phyloP scores from a whole-genome alignment of 2,329 filamentous ascomycete genomes.

The Botryosphaeria agaves region DNA sequence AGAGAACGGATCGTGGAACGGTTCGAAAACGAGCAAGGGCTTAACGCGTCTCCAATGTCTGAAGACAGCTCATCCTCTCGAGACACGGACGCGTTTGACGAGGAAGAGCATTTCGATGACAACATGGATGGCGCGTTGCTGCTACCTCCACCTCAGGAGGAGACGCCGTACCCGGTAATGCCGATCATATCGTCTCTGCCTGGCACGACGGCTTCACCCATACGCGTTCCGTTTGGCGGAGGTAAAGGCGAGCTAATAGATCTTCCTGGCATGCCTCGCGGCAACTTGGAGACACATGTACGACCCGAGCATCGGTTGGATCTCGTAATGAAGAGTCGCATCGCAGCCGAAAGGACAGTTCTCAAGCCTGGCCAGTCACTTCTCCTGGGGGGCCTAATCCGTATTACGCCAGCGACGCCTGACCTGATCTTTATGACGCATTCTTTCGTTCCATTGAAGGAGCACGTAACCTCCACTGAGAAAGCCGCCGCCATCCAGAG shows the following conservation, averaged over 20 bases:
- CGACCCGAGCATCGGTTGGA: constrained; percentile 44
- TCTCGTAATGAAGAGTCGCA: constrained; percentile 62
- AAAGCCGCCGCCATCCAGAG: constrained; percentile 64
- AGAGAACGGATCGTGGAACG: not conserved
- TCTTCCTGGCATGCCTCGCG: constrained; percentile 67
- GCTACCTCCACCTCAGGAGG: constrained; percentile 58
- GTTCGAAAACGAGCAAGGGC: too few species aligned
- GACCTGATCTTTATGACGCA: constrained; percentile 59
- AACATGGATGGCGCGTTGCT: constrained; percentile 24
- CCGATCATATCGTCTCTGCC: constrained; percentile 74
- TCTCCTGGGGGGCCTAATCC: constrained; percentile 62
- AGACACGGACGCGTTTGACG: too few species aligned
- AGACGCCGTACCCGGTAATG: constrained; percentile 65
- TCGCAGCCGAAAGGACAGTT: constrained; percentile 54
- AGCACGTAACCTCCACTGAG: constrained; percentile 61
- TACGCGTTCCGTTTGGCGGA: constrained; percentile 76
- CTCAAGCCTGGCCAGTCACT: constrained; percentile 66
- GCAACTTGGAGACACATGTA: constrained; percentile 55
- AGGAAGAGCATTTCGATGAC: constrained; percentile 9
- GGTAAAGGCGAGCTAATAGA: constrained; percentile 85
- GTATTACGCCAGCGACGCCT: constrained; percentile 59
- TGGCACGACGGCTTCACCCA: constrained; percentile 88
- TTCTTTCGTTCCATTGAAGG: constrained; percentile 62
- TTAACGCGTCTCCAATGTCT: too few species aligned
- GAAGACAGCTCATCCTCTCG: too few species aligned